Base-by-base conservation (phyloP, 345 rosid species). In the Citrus reticulata region DNA sequence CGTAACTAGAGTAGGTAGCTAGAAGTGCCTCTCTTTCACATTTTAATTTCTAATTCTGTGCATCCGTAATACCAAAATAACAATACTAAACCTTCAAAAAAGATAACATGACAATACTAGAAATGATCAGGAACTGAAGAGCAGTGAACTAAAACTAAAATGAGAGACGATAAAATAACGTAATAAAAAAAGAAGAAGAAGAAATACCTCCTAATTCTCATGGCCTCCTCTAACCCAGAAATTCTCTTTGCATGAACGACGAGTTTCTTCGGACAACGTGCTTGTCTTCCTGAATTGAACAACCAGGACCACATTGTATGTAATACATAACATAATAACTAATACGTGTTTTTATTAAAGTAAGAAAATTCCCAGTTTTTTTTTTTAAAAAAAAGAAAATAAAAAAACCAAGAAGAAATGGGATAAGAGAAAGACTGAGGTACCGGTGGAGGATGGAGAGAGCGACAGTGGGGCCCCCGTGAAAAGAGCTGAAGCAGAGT, bases 221-320 rank as follows among this genome's bases (percentile, higher is more conserved):
- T 79, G 77, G 91, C 92, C 83, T 93, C 96, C 77, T 92, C 94
- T 69, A 92, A 73, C 4, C 91, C 91, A 13, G 89, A 91, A 4
- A 89, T 17, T 81, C 75, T 91, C 89, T 77, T 92, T 51, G 90
- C 85, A 49, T 70, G 85, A 17, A 92, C 80, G 9, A 86, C 72
- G 49, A 88, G 82, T 32, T 78, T 81, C 35, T 74, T 81, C 0
- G 49, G 80, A 72, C 74, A 62, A 55, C 27, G 22, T 40, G 76
- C 72, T 9, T 60, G 78, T 25, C 78, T 76, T 59, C 83, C 97
- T 89, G 78, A 60, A 84, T 29, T 71, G 16, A 72, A 62, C 14
- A 59, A 77, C 65, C 51, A 42, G 16, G 51, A 42, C 51, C 3
- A 40, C 32, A 6, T 20, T 51, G 57, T 17, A 17, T 42, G 51